A percentile compares a stretch with the other conserved stretches of the same genome.
phyloP scores from a whole-genome alignment of 164 flowering plant species.

The Saururus chinensis region DNA sequence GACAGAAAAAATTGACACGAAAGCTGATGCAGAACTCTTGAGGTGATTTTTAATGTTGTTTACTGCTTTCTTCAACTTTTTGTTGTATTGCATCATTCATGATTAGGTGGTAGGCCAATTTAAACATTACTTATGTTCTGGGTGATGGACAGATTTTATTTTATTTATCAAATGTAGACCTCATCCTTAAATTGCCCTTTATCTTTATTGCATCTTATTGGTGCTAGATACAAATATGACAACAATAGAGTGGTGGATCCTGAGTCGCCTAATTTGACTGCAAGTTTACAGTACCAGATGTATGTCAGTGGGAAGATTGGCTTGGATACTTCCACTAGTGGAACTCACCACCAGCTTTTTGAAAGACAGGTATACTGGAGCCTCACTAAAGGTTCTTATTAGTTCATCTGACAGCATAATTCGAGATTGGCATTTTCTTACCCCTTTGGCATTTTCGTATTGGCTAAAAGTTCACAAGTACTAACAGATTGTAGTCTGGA shows the following conservation, averaged over 20 bases:
- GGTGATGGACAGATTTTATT: too few species aligned
- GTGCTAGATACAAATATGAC: constrained; percentile 82
- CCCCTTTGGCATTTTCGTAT: background rate
- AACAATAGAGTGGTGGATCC: constrained; percentile 75
- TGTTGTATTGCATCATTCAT: background rate
- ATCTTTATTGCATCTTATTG: background rate
- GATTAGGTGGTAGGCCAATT: too few species aligned
- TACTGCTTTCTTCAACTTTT: background rate
- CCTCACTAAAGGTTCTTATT: background rate
- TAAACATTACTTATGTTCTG: too few species aligned
- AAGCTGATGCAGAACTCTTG: constrained; percentile 91
- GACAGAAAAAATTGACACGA: constrained; percentile 81
- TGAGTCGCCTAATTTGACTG: constrained; percentile 66
- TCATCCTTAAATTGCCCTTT: background rate
- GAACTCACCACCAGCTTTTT: constrained; percentile 84
- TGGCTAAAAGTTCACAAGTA: too few species aligned
- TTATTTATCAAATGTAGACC: background rate
- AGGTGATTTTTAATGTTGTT: constrained; percentile 37
- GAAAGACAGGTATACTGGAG: constrained; percentile 83
- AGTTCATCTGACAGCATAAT: background rate
- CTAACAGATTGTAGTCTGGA: background rate
- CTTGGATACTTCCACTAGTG: constrained; percentile 47
- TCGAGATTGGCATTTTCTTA: background rate
- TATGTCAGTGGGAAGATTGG: constrained; percentile 68
- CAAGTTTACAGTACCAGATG: constrained; percentile 61